Conservation (phyloP, 768 basidiomycete genomes). For the Termitomyces sp. region DNA sequence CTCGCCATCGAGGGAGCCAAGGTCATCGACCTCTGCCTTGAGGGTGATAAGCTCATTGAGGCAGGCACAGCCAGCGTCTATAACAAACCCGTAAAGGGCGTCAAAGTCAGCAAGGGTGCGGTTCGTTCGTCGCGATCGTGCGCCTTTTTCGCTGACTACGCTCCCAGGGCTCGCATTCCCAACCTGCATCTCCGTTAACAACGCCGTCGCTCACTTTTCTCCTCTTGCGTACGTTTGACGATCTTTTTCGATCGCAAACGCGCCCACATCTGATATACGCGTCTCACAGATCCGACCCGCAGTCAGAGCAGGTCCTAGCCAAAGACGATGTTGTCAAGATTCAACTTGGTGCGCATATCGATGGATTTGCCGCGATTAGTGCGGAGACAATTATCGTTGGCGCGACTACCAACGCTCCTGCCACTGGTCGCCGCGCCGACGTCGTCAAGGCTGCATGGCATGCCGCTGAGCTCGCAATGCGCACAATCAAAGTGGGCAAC, state of each 20-base stretch:
- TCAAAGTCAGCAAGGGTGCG: conserved; percentile 82
- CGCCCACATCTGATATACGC: conserved; percentile 10
- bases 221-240: conserved; percentile 75
- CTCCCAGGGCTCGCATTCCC: conserved; percentile 86
- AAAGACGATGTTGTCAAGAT: conserved; percentile 95
- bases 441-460: conserved; percentile 91
- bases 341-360: conserved; percentile 95
- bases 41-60: conserved; percentile 93
- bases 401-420: conserved; percentile 66
- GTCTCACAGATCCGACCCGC: conserved; percentile 64
- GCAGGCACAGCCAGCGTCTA: conserved; percentile 80
- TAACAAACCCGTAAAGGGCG: conserved; percentile 88
- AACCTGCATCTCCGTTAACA: conserved; percentile 91
- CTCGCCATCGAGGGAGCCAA: conserved; percentile 79
- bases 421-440: conserved; percentile 85
- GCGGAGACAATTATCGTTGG: conserved; percentile 94
- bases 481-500: conserved; percentile 85
- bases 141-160: conserved; percentile 3
- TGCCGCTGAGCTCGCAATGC: conserved; percentile 90
- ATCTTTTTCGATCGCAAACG: conserved; percentile 17
- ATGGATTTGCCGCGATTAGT: conserved; percentile 91
- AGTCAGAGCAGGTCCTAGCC: conserved; percentile 62
- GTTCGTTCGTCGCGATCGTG: conserved; percentile 18
- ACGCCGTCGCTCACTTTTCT: conserved; percentile 92
- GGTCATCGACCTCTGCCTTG: conserved; percentile 84